Base-by-base conservation (phyloP, 208 protist species). In the Blastocrithidia nonstop region DNA sequence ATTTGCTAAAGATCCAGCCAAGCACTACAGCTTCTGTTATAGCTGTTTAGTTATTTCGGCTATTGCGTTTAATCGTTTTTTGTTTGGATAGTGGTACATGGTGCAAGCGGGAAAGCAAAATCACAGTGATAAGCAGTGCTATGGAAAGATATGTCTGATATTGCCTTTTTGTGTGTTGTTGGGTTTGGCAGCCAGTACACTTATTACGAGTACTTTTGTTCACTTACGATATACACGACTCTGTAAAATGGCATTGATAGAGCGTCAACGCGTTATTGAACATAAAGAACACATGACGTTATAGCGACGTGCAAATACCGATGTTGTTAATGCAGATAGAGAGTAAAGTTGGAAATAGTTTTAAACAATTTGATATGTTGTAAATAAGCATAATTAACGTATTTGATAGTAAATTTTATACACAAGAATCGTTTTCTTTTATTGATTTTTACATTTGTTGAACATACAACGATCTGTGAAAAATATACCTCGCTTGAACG, bases 61-160 rank as follows among this genome's bases (percentile, higher is more conserved):
- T 26, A 11, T 56, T 47, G 45, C 28, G 11, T 3, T 11, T 13
- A 15, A 23, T 15, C 17, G 39, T 42, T n/a, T 7, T 7, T 47
- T 87, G 15, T 87, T 68, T 50, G 77, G 66, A 15, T 71, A 82
- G 56, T 75, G 65, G 64, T 66, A 59, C 45, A 61, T 66, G n/a
- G n/a, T 32, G 11, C 53, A 54, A 41, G 68, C 71, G 9, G 59
- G 63, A 16, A 70, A 71, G 45, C 51, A 73, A 47, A 47, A 35
- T 17, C 21, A 29, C 4, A 60, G 35, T 16, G 22, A 68, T 6
- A n/a, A n/a, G n/a, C n/a, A n/a, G n/a, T 74, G 70, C 60, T 2
- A 52, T 5, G 51, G 42, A n/a, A 41, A 45, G 17, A 27, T 21
- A 19, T 78, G 69, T 45, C 65, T 78, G 13, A 16, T 70, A 51